Base-by-base conservation (phyloP, 768 basidiomycete genomes). In the Boletus rex-veris region DNA sequence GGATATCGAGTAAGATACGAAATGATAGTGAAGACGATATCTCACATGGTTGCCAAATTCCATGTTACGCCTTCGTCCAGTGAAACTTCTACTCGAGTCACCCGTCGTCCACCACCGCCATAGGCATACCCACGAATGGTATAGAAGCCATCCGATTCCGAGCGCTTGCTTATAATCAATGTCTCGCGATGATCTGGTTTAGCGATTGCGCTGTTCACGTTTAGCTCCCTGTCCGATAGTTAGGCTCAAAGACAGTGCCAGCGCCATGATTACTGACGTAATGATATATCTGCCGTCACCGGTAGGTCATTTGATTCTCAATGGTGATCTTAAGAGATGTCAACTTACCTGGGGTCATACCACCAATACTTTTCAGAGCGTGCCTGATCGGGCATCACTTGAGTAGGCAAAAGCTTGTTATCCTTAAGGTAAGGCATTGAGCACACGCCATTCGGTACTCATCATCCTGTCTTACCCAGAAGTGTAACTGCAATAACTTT, bases 331-430 rank as follows among this genome's bases (percentile, higher is more conserved):
- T 30, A 18, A 39, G 11, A 24, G 11, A 37, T 43, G 47, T 42
- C 49, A 54, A 30, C 52, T 55, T 46, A 77, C 70, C 71, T 75
- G 9, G 75, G 76, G 54, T 80, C 80, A 56, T 80, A 73, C 78
- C 82, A 85, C 82, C 81, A 83, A 3, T 76, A 61, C 15, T 73
- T 73, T 61, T 81, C 76, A 0, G 72, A 71, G 21, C 79, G 71
- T 15, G 81, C 81, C 59, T 77, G 75, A 48, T 82, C 81, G 0
- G 82, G 76, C 37, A 70, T 71, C 0, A 84, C 58, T 19, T 76
- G 70, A 26, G 71, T 79, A 7, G 84, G 84, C n/a, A 85, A 68
- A 5, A 85, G 73, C 54, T 82, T 83, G 71, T 85, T 85, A 63
- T 86, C 83, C 62, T 66, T 39, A 35, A 36, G 2, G 26, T 35